Evolutionary conservation across 495 filamentous ascomycete genomes (phyloP).

Genomic region (Tuber aestivum): DNA sequence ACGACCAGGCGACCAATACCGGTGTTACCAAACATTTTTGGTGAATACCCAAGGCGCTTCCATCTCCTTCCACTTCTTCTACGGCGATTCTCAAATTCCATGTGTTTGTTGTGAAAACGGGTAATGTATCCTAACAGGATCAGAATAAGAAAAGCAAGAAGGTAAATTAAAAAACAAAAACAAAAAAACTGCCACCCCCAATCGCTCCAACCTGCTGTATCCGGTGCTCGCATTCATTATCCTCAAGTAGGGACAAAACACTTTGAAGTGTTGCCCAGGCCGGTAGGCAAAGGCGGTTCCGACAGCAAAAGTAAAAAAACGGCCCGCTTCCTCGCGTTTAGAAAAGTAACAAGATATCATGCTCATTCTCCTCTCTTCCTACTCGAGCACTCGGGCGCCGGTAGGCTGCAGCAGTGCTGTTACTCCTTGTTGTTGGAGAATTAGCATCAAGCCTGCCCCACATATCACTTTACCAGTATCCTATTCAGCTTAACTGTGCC

Average conservation of each 20-base stretch:
- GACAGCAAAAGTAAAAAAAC: not conserved
- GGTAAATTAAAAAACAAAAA: not conserved
- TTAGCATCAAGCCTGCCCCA: not conserved
- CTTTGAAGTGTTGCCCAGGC: not conserved
- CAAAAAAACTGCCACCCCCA: not conserved
- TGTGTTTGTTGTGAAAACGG: not conserved
- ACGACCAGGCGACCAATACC: not conserved
- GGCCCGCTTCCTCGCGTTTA: not conserved
- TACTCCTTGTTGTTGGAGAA: not conserved
- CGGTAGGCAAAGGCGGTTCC: not conserved
- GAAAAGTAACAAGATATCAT: not conserved
- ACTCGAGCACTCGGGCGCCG: too few relatives aligned
- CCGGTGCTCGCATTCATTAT: not conserved
- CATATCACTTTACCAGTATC: not conserved
- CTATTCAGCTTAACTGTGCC: not conserved
- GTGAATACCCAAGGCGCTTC: not conserved
- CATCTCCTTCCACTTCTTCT: not conserved
- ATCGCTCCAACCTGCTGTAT: not conserved
- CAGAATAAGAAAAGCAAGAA: not conserved
- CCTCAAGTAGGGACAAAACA: not conserved
- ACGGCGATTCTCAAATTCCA: not conserved
- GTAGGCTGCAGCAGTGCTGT: not conserved
- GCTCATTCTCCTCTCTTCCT: not conserved
- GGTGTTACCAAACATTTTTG: not conserved
- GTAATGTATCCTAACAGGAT: not conserved